Evolutionary conservation across 345 rosid genomes (phyloP).

Genomic region (Eucalyptus pauciflora): DNA sequence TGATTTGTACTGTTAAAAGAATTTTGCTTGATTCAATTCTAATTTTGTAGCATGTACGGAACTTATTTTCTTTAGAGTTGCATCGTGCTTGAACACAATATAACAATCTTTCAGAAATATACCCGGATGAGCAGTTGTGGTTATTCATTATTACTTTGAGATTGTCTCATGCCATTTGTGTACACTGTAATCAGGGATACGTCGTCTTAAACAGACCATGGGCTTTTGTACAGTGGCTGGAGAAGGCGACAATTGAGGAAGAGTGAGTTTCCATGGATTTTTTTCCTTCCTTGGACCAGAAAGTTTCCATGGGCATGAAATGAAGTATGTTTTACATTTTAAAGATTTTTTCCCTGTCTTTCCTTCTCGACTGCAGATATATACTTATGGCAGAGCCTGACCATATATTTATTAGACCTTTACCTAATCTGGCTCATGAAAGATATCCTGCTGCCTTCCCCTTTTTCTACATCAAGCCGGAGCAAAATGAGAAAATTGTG

Average conservation of each 20-base stretch:
- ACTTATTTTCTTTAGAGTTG: background rate
- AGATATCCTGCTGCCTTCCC: conserved; percentile 32
- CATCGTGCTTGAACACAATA: background rate
- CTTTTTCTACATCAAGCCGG: conserved; percentile 40
- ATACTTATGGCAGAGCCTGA: conserved; percentile 50
- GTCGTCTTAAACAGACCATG: conserved; percentile 95
- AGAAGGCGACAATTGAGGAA: conserved; percentile 77
- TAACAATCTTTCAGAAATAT: background rate
- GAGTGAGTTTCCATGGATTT: conserved; percentile 45
- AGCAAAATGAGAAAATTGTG: conserved; percentile 17
- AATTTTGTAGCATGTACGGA: background rate
- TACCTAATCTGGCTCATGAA: conserved; percentile 36
- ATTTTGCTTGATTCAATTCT: background rate
- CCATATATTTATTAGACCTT: conserved; percentile 30
- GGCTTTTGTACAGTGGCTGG: conserved; percentile 98
- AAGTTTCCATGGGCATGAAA: background rate
- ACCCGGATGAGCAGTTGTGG: background rate
- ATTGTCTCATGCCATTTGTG: background rate
- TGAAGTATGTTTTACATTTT: background rate
- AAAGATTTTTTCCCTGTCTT: background rate
- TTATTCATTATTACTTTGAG: background rate
- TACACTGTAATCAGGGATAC: conserved; percentile 54
- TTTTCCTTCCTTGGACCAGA: background rate
- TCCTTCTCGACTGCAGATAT: conserved; percentile 15
- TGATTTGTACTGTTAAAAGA: background rate